Percentiles rank a stretch among this genome's conserved stretches.
phyloP scores from a whole-genome alignment of 202 grass and related monocot genomes.

The Eragrostis tef region DNA sequence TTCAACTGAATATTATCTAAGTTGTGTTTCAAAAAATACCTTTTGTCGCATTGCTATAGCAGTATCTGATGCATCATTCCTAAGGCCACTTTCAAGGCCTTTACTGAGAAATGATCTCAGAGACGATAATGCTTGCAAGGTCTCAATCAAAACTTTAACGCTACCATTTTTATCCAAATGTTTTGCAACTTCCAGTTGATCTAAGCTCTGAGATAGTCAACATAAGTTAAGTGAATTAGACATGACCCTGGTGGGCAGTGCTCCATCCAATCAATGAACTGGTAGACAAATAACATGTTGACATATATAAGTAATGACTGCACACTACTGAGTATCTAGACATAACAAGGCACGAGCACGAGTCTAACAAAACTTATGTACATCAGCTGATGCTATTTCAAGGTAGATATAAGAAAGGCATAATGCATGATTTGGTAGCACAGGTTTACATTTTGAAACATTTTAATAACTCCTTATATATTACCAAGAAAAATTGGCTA shows the following conservation, averaged over 20 bases:
- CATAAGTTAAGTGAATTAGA: constrained; percentile 31
- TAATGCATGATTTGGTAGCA: constrained; percentile 20
- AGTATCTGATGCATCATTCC: constrained; percentile 92
- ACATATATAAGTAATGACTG: constrained; percentile 22
- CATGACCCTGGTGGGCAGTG: constrained; percentile 8
- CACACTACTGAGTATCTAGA: constrained; percentile 17
- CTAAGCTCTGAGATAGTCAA: constrained; percentile 70
- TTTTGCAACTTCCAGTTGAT: constrained; percentile 56
- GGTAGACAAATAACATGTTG: constrained; percentile 3
- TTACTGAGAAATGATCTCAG: constrained; percentile 73
- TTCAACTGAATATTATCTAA: constrained; percentile 21
- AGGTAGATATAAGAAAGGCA: constrained; percentile 21
- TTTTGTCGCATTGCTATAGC: constrained; percentile 96
- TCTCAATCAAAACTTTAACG: constrained; percentile 68
- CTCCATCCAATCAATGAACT: constrained; percentile 27
- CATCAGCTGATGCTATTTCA: not conserved
- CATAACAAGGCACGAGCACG: not conserved
- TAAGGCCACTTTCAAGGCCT: constrained; percentile 90
- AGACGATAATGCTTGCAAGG: constrained; percentile 68
- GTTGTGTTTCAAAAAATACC: constrained; percentile 46
- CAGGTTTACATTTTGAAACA: constrained; percentile 1
- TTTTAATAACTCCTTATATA: constrained; percentile 21
- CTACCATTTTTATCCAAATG: constrained; percentile 46
- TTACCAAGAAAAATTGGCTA: not conserved
- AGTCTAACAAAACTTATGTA: constrained; percentile 15